These are phyloP conservation scores for Pleurostoma richardsiae DNA, from an alignment of 2,329 filamentous ascomycete species.

Conservation along the genomic window DNA sequence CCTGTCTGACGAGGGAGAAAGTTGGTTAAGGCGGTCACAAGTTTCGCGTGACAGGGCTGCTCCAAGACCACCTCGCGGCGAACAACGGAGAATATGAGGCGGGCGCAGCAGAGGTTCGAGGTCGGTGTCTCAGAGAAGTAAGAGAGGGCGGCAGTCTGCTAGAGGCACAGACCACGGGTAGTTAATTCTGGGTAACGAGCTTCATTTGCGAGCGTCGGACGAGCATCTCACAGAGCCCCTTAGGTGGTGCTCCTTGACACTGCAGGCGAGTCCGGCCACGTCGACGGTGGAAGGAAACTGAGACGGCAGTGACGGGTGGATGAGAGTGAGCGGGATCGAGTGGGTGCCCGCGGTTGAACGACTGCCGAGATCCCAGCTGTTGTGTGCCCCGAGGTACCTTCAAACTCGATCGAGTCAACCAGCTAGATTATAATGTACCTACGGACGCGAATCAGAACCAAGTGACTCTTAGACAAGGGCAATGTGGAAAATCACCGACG, in stretches of 20 bases:
- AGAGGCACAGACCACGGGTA: neutral
- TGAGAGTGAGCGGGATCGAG: neutral
- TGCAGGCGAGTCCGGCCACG: neutral
- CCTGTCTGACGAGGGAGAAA: neutral
- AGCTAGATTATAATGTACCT: too few species aligned
- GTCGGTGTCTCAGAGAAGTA: neutral
- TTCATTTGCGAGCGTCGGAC: neutral
- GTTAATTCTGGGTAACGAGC: slow-evolving; percentile 1
- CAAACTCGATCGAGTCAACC: neutral
- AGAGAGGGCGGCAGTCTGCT: neutral
- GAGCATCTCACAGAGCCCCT: neutral
- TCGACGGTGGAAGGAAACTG: neutral
- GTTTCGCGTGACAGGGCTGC: neutral
- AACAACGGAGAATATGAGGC: neutral
- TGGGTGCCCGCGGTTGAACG: neutral
- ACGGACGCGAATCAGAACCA: too few species aligned
- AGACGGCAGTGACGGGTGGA: neutral
- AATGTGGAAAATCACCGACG: too few species aligned
- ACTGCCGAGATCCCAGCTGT: neutral
- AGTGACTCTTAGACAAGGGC: too few species aligned
- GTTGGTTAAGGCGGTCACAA: neutral
- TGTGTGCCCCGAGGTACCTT: neutral
- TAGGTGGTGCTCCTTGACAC: neutral
- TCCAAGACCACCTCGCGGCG: neutral
- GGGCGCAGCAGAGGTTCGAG: neutral